phyloP scores from a whole-genome alignment of 148 eudicot species.

The Camellia granthamiana region DNA sequence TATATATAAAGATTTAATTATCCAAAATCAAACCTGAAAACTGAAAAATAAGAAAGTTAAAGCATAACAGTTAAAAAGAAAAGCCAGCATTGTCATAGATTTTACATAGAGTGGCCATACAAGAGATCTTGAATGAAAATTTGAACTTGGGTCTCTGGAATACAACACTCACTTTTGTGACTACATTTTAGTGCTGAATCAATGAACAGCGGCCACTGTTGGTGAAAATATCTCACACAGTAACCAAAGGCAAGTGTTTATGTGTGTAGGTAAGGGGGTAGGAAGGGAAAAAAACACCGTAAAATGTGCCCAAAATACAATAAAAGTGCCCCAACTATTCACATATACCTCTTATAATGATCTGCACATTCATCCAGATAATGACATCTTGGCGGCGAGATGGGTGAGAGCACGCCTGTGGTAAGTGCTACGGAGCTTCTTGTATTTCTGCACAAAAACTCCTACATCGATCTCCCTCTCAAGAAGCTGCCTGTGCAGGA shows the following conservation, averaged over 20 bases:
- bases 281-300: background rate
- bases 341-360: background rate
- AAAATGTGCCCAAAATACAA: background rate
- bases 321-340: background rate
- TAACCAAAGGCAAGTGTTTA: background rate
- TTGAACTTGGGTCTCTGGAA: background rate
- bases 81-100: background rate
- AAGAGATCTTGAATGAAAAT: too few species aligned
- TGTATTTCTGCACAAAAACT: conserved; percentile 72
- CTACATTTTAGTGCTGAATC: background rate
- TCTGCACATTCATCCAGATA: conserved; percentile 29
- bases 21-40: background rate
- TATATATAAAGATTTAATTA: too few species aligned
- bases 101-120: background rate
- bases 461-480: conserved; percentile 69
- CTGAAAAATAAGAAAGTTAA: background rate
- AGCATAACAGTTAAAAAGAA: background rate
- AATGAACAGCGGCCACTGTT: background rate
- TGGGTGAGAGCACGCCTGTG: conserved; percentile 74
- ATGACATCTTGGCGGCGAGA: conserved; percentile 73
- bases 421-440: conserved; percentile 61
- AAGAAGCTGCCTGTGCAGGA: conserved; percentile 72
- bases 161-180: background rate
- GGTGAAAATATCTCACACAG: background rate
- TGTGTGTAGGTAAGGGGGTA: background rate